A percentile compares a stretch with the other conserved stretches of the same genome.
phyloP scores from a whole-genome alignment of 2,329 filamentous ascomycete species.

The Colletotrichum salicis region DNA sequence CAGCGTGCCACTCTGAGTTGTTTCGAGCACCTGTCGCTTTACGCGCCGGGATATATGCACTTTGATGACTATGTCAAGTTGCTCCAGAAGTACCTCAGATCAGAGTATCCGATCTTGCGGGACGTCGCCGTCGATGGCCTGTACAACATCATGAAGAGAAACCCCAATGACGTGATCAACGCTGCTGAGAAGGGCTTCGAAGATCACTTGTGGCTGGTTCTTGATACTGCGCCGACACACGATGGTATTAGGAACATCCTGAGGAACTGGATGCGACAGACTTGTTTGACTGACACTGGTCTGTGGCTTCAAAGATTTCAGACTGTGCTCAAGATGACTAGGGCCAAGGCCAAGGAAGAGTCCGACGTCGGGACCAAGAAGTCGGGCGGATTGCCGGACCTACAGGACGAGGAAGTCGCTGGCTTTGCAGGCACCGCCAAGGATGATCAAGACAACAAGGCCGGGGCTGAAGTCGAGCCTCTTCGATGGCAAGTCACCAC shows the following conservation, averaged over 20 bases:
- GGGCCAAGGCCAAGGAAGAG: conserved; percentile 71
- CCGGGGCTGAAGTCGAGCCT: conserved; percentile 79
- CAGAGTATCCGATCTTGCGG: conserved; percentile 74
- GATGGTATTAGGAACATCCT: conserved; percentile 87
- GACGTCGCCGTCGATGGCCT: conserved; percentile 88
- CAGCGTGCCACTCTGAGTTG: conserved; percentile 83
- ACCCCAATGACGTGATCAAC: conserved; percentile 83
- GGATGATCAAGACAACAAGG: conserved; percentile 60
- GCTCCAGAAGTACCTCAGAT: conserved; percentile 81
- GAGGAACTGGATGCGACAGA: conserved; percentile 92
- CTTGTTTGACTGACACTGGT: conserved; percentile 80
- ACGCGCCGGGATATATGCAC: conserved; percentile 87
- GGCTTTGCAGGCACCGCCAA: conserved; percentile 80
- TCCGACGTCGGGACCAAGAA: conserved; percentile 52
- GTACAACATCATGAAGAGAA: conserved; percentile 94
- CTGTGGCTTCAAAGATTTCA: conserved; percentile 93
- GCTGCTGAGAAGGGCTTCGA: conserved; percentile 83
- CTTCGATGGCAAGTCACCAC: conserved; percentile 95
- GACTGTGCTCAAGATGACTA: conserved; percentile 87
- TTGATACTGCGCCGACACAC: conserved; percentile 81
- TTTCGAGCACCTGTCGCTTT: conserved; percentile 90
- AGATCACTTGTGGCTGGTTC: conserved; percentile 89
- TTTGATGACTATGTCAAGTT: conserved; percentile 85
- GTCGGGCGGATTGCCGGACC: conserved; percentile 72
- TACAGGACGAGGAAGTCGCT: conserved; percentile 96